These are phyloP conservation scores for Phialophora expanda DNA, from an alignment of 2,329 filamentous ascomycete genomes.

Conservation along the genomic window DNA sequence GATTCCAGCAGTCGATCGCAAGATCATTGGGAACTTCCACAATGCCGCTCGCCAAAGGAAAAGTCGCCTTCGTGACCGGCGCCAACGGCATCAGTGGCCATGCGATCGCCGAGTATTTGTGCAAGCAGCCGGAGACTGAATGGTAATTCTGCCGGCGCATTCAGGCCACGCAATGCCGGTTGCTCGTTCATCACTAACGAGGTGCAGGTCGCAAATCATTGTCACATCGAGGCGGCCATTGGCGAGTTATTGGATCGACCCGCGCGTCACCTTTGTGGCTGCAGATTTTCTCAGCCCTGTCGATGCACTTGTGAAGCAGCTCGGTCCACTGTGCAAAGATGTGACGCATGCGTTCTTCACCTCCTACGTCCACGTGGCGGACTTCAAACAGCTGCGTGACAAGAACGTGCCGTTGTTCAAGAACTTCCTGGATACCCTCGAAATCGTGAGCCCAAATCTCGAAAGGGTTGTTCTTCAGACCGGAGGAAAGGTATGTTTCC, in stretches of 20 bases:
- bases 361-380: slow-evolving; percentile 45
- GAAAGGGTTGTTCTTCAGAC: slow-evolving; percentile 43
- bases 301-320: slow-evolving; percentile 32
- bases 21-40: not conserved
- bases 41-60: slow-evolving; percentile 20
- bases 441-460: slow-evolving; percentile 38
- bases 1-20: not conserved
- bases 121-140: slow-evolving; percentile 39
- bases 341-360: slow-evolving; percentile 47
- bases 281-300: slow-evolving; percentile 42
- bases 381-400: slow-evolving; percentile 40
- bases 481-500: slow-evolving; percentile 40
- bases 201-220: slow-evolving; percentile 40
- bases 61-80: slow-evolving; percentile 46
- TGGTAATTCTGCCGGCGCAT: no score
- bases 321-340: slow-evolving; percentile 38
- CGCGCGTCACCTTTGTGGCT: slow-evolving; percentile 44
- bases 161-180: no score
- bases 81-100: slow-evolving; percentile 46
- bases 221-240: slow-evolving; percentile 42
- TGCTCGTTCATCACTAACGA: no score
- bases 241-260: slow-evolving; percentile 38
- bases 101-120: slow-evolving; percentile 46
- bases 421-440: slow-evolving; percentile 44
- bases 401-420: slow-evolving; percentile 43